Conservation (phyloP, 78 protist species). For the Dictyostelium intermedium region DNA sequence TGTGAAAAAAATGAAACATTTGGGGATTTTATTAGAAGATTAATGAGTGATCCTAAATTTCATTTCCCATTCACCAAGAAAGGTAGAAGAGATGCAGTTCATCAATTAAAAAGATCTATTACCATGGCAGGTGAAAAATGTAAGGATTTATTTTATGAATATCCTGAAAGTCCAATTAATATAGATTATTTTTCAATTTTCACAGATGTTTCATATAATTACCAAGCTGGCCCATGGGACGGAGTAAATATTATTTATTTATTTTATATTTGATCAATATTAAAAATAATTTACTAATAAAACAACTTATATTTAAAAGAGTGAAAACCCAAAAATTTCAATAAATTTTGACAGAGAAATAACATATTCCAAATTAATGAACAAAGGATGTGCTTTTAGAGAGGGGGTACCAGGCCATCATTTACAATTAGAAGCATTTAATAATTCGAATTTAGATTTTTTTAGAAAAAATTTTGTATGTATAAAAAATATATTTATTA, state of each 20-base stretch:
- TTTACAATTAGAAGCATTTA: constrained; percentile 18
- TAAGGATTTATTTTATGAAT: constrained; percentile 8
- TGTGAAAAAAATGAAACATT: neutral
- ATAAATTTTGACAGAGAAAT: constrained; percentile 17
- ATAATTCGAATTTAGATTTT: neutral
- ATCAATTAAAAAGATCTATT: neutral
- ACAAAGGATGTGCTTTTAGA: neutral
- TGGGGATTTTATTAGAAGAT: constrained; percentile 33
- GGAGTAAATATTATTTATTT: neutral
- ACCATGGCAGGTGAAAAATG: neutral
- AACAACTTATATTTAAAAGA: neutral
- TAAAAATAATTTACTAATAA: neutral
- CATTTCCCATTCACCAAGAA: neutral
- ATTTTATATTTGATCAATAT: no score
- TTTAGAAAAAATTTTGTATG: constrained; percentile 54
- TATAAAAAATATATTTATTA: neutral
- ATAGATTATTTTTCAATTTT: constrained; percentile 5
- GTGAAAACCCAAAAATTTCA: neutral
- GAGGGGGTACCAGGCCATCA: constrained; percentile 72
- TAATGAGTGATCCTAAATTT: neutral
- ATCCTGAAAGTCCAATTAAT: neutral
- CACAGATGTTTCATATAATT: neutral
- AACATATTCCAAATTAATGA: neutral
- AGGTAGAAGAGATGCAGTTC: constrained; percentile 22
- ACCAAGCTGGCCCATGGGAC: constrained; percentile 8